A percentile compares a stretch with the other conserved stretches of the same genome.
Evolutionary conservation across 2,329 filamentous ascomycete genomes (phyloP).

Genomic region (Tothia fuscella): DNA sequence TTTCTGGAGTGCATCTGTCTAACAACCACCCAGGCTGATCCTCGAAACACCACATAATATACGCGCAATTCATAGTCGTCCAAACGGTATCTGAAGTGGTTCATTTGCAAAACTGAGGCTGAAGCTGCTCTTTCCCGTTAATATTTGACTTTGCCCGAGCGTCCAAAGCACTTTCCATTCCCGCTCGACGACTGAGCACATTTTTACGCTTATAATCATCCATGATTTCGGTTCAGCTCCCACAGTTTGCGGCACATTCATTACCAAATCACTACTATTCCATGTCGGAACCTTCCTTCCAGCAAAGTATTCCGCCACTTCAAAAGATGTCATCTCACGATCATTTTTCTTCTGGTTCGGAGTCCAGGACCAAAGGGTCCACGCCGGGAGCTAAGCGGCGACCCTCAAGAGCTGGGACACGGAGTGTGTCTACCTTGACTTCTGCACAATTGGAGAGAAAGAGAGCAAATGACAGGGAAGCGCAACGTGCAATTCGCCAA

Average conservation of each 20-base stretch:
- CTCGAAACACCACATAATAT: neutral
- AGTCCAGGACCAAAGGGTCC: slow-evolving; percentile 1
- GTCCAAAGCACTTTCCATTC: slow-evolving; percentile 1
- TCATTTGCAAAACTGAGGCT: too few relatives aligned
- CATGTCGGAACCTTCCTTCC: slow-evolving; percentile 9
- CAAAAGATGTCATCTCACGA: slow-evolving; percentile 5
- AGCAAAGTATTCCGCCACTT: slow-evolving; percentile 1
- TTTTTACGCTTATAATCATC: slow-evolving; percentile 7
- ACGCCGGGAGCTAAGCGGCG: slow-evolving; percentile 29
- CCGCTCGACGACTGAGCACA: neutral
- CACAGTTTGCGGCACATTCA: slow-evolving; percentile 9
- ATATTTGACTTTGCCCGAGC: slow-evolving; percentile 6
- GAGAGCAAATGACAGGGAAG: slow-evolving; percentile 48
- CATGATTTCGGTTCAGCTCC: slow-evolving; percentile 11
- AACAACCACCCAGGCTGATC: neutral
- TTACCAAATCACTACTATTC: slow-evolving; percentile 7
- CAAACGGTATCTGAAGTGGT: neutral
- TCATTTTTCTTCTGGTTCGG: neutral
- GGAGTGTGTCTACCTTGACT: slow-evolving; percentile 45
- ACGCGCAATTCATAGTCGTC: neutral
- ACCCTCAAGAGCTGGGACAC: slow-evolving; percentile 42
- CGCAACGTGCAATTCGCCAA: slow-evolving; percentile 47
- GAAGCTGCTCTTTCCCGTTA: too few relatives aligned
- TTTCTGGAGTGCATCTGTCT: too few relatives aligned
- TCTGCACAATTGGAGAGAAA: slow-evolving; percentile 47